Percentiles rank a stretch among this genome's conserved stretches.
phyloP scores from a whole-genome alignment of 768 basidiomycete species.

The Naganishia antarctica region DNA sequence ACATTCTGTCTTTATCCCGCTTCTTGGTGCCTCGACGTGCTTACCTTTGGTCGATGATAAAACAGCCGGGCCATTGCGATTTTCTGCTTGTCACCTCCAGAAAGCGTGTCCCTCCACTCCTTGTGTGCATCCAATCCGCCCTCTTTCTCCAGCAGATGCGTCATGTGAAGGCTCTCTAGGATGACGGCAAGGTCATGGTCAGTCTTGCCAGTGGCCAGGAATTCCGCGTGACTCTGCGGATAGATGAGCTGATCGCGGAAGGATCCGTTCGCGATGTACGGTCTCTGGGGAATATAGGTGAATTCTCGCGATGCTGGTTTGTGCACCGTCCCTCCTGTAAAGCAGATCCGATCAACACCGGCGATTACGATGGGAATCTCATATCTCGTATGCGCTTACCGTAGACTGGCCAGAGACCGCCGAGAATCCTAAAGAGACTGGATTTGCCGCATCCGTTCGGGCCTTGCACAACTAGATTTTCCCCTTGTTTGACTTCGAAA shows the following conservation, averaged over 20 bases:
- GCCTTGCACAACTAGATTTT: slow-evolving; percentile 71
- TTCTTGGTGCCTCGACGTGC: slow-evolving; percentile 53
- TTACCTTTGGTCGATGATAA: slow-evolving; percentile 72
- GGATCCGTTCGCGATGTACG: slow-evolving; percentile 88
- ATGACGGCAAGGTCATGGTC: slow-evolving; percentile 71
- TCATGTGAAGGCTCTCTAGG: slow-evolving; percentile 75
- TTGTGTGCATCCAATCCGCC: slow-evolving; percentile 89
- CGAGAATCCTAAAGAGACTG: slow-evolving; percentile 90
- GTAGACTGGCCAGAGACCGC: slow-evolving; percentile 89
- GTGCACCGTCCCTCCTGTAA: slow-evolving; percentile 65
- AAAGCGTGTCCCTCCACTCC: slow-evolving; percentile 90
- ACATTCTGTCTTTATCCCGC: too few relatives aligned
- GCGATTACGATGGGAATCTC: too few relatives aligned
- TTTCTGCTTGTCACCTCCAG: slow-evolving; percentile 93
- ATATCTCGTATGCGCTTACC: slow-evolving; percentile 51
- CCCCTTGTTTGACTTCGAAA: slow-evolving; percentile 83
- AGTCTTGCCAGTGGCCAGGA: slow-evolving; percentile 70
- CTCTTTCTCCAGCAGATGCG: slow-evolving; percentile 78
- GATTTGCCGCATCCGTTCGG: slow-evolving; percentile 74
- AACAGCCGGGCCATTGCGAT: slow-evolving; percentile 96
- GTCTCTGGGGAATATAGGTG: slow-evolving; percentile 90
- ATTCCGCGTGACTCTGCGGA: slow-evolving; percentile 74
- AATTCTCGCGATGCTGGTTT: slow-evolving; percentile 86
- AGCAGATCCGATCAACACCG: neutral
- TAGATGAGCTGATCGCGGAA: slow-evolving; percentile 95